Percentiles rank a stretch among this genome's conserved stretches.
phyloP scores from a whole-genome alignment of 306 rosid genomes.

The Astragalus glycyphyllos region DNA sequence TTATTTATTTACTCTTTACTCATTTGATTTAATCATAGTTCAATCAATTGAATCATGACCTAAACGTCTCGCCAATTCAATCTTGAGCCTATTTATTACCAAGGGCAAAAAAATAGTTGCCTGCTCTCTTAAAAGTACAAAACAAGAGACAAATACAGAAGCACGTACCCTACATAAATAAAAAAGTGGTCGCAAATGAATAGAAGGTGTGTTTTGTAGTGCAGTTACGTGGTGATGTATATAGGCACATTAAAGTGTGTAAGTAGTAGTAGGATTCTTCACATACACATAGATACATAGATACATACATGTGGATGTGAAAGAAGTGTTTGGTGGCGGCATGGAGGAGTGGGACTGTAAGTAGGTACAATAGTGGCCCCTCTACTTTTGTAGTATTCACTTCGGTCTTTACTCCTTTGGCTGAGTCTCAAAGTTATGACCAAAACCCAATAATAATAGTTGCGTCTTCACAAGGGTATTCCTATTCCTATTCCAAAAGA shows the following conservation, averaged over 20 bases:
- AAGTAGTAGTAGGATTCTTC: slow-evolving; percentile 11
- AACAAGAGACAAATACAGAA: no score
- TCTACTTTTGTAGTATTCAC: slow-evolving; percentile 34
- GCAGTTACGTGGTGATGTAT: slow-evolving; percentile 35
- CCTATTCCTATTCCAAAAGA: slow-evolving; percentile 28
- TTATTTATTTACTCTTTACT: no score
- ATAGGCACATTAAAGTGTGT: slow-evolving; percentile 29
- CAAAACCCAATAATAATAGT: slow-evolving; percentile 43
- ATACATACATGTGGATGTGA: slow-evolving; percentile 24
- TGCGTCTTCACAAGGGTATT: slow-evolving; percentile 48
- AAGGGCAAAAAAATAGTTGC: no score
- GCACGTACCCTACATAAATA: no score
- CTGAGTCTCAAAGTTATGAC: slow-evolving; percentile 27
- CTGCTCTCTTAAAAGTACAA: no score
- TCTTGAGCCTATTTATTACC: no score
- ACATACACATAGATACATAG: background rate
- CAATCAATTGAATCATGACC: no score
- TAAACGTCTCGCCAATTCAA: no score
- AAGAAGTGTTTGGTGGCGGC: slow-evolving; percentile 36
- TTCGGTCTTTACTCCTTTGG: slow-evolving; percentile 37
- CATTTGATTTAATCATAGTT: no score
- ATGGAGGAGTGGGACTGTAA: slow-evolving; percentile 35
- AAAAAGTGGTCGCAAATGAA: background rate
- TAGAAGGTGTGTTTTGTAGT: slow-evolving; percentile 27
- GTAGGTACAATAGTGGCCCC: slow-evolving; percentile 46